phyloP scores from a whole-genome alignment of 768 basidiomycete species.

The Rhodotorula babjevae region DNA sequence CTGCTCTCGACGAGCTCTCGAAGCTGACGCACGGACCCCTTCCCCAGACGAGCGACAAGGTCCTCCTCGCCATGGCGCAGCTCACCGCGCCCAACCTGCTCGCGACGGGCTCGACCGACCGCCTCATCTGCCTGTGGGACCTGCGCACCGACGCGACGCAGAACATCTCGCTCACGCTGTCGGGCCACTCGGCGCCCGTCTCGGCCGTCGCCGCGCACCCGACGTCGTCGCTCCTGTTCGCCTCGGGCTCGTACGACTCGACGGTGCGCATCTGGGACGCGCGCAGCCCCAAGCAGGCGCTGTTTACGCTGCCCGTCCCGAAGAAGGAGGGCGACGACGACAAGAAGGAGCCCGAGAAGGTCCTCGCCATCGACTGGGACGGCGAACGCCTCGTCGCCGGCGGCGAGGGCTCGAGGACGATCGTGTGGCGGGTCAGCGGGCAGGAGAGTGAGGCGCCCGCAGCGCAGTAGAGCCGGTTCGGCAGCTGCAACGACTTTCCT shows the following conservation, averaged over 20 bases:
- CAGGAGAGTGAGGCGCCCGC: constrained; percentile 6
- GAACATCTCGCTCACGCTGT: constrained; percentile 48
- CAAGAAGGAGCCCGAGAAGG: constrained; percentile 48
- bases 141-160: constrained; percentile 44
- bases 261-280: constrained; percentile 51
- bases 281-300: constrained; percentile 49
- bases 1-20: not conserved
- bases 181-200: constrained; percentile 48
- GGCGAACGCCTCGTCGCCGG: constrained; percentile 50
- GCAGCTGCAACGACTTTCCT: not conserved
- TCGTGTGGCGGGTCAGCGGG: constrained; percentile 26
- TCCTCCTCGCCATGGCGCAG: constrained; percentile 49
- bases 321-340: constrained; percentile 42
- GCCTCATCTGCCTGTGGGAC: constrained; percentile 51
- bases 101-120: constrained; percentile 50
- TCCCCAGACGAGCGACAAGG: constrained; percentile 44
- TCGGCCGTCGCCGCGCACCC: constrained; percentile 49
- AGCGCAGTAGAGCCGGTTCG: not conserved
- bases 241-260: constrained; percentile 49
- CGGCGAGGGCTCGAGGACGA: constrained; percentile 50
- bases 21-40: not conserved
- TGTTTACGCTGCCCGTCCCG: constrained; percentile 48
- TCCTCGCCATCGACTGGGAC: constrained; percentile 51
- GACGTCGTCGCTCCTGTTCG: constrained; percentile 48
- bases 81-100: constrained; percentile 44